Percentiles rank a stretch among this genome's conserved stretches.
phyloP scores from a whole-genome alignment of 148 eudicot genomes.

The Dysphania ambrosioides region DNA sequence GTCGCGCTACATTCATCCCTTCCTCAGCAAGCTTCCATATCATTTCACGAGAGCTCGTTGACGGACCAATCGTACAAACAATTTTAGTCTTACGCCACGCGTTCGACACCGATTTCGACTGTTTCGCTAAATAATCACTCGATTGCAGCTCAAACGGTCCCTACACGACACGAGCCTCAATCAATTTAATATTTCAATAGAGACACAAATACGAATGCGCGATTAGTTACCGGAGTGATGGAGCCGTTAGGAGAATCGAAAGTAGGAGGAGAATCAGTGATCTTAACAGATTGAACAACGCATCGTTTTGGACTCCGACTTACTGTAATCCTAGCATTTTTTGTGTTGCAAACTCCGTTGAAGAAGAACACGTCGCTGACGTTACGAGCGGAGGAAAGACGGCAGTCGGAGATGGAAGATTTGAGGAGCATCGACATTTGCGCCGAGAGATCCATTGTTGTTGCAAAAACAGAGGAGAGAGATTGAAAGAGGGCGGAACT shows the following conservation, averaged over 20 bases:
- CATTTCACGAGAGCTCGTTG: conserved; percentile 88
- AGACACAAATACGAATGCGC: not conserved
- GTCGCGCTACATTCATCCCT: conserved; percentile 97
- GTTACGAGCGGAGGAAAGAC: conserved; percentile 30
- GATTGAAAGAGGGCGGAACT: not conserved
- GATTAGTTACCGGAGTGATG: conserved; percentile 30
- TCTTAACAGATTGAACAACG: conserved; percentile 42
- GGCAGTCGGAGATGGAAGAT: conserved; percentile 30
- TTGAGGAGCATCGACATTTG: conserved; percentile 26
- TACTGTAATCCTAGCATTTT: not conserved
- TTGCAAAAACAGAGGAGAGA: too few species aligned
- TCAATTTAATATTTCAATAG: too few species aligned
- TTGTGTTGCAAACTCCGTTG: not conserved
- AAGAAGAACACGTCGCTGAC: conserved; percentile 28
- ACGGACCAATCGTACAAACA: conserved; percentile 95
- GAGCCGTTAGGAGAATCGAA: conserved; percentile 43
- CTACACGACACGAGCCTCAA: conserved; percentile 17
- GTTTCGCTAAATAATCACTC: conserved; percentile 29
- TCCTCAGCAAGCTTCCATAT: conserved; percentile 93
- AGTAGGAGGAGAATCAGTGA: conserved; percentile 24
- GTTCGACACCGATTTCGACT: conserved; percentile 22
- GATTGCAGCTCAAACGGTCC: conserved; percentile 48
- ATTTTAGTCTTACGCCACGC: conserved; percentile 80
- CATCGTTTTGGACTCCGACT: conserved; percentile 22
- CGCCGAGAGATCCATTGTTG: conserved; percentile 40